These are phyloP conservation scores for Starmerella tilneyi DNA, from an alignment of 805 yeast species.

Conservation along the genomic window DNA sequence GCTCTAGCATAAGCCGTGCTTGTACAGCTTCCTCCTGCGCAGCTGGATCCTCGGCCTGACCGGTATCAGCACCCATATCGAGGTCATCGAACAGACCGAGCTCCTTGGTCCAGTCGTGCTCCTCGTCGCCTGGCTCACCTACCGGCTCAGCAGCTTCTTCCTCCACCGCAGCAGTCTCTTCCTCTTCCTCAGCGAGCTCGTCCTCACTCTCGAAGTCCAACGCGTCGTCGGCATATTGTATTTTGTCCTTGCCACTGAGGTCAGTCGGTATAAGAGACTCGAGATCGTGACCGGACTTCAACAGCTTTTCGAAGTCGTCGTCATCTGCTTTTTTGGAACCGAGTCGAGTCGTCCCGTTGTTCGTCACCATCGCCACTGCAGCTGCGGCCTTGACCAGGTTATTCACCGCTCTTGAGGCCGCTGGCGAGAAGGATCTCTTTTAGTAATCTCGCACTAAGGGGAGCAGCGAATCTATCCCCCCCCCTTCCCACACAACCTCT, in stretches of 20 bases:
- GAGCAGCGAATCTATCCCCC: too few relatives aligned
- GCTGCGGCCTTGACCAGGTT: too few relatives aligned
- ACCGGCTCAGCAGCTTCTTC: conserved; percentile 16
- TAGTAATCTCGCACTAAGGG: too few relatives aligned
- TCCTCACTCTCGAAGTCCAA: conserved; percentile 90
- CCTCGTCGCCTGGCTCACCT: conserved; percentile 22
- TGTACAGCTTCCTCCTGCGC: conserved; percentile 13
- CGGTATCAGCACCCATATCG: background rate
- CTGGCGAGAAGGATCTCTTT: too few relatives aligned
- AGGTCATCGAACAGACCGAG: conserved; percentile 26
- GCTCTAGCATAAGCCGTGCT: conserved; percentile 15
- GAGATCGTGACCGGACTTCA: conserved; percentile 26
- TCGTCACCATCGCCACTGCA: too few relatives aligned
- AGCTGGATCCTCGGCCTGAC: background rate
- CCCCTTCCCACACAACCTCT: too few relatives aligned
- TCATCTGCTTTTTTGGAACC: too few relatives aligned
- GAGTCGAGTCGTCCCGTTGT: too few relatives aligned
- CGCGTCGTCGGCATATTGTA: conserved; percentile 83
- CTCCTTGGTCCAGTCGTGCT: conserved; percentile 32
- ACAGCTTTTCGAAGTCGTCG: conserved; percentile 30
- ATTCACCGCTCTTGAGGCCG: too few relatives aligned
- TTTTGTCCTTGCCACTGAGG: conserved; percentile 39
- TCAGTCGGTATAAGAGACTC: conserved; percentile 29
- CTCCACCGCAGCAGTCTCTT: conserved; percentile 25
- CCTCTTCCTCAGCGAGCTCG: conserved; percentile 85